phyloP scores from a whole-genome alignment of 768 basidiomycete species.

The Rhizopogon sp. region DNA sequence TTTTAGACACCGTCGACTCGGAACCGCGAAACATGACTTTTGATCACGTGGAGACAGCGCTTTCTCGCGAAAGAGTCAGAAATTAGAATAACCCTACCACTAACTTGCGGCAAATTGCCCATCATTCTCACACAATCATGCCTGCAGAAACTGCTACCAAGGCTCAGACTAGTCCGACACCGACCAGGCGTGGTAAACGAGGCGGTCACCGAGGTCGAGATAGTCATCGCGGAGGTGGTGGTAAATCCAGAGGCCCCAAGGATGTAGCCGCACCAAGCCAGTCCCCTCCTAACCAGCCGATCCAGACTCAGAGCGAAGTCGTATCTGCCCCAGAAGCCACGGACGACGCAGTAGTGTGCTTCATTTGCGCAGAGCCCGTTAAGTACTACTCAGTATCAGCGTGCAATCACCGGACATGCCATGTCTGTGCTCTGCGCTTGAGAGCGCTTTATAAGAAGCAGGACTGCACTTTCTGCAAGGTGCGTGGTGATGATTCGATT shows the following conservation, averaged over 20 bases:
- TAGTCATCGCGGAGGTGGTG: slow-evolving; percentile 15
- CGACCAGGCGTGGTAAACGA: slow-evolving; percentile 7
- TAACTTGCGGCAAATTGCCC: background rate
- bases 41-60: background rate
- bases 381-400: slow-evolving; percentile 85
- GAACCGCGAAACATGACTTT: background rate
- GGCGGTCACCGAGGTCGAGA: slow-evolving; percentile 9
- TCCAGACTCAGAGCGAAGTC: slow-evolving; percentile 2
- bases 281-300: background rate
- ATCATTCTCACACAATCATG: slow-evolving; percentile 3
- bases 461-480: slow-evolving; percentile 97
- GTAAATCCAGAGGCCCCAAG: background rate
- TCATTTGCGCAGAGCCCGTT: slow-evolving; percentile 93
- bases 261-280: background rate
- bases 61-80: too few relatives aligned
- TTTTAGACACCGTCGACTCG: background rate
- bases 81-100: too few relatives aligned
- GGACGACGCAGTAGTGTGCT: slow-evolving; percentile 56
- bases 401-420: slow-evolving; percentile 94
- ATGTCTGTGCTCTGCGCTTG: slow-evolving; percentile 85
- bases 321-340: background rate
- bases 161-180: slow-evolving; percentile 1
- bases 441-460: slow-evolving; percentile 90
- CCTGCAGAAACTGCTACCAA: slow-evolving; percentile 16
- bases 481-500: slow-evolving; percentile 27